These are phyloP conservation scores for Hericium alpestre DNA, from an alignment of 768 basidiomycete genomes.

Conservation along the genomic window DNA sequence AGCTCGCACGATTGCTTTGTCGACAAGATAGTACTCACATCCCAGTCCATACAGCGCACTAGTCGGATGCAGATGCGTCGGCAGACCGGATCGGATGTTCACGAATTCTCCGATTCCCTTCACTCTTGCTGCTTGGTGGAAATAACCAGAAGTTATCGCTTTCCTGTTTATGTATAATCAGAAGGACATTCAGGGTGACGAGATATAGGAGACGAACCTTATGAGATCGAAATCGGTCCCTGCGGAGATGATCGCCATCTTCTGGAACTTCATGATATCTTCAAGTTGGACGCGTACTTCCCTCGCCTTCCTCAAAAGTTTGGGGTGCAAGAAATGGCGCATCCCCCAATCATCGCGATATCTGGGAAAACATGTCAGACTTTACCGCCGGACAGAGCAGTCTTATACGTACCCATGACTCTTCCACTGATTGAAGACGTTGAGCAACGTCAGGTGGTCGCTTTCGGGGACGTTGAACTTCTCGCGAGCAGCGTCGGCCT, in stretches of 20 bases:
- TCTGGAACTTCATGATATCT: conserved; percentile 99
- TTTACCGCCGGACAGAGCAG: not conserved
- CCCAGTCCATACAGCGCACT: conserved; percentile 94
- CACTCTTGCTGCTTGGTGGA: conserved; percentile 95
- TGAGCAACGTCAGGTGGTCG: conserved; percentile 89
- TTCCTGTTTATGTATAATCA: conserved; percentile 41
- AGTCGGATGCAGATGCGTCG: conserved; percentile 93
- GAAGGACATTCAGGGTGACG: not conserved
- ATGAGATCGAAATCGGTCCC: conserved; percentile 94
- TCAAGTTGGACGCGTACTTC: conserved; percentile 94
- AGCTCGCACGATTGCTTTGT: not conserved
- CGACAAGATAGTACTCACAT: conserved; percentile 41
- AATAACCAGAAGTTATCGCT: conserved; percentile 95
- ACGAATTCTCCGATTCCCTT: conserved; percentile 99
- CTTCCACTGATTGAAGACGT: conserved; percentile 99
- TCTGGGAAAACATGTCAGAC: conserved; percentile 27
- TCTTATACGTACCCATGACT: conserved; percentile 61
- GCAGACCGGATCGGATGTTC: conserved; percentile 89
- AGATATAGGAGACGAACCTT: conserved; percentile 33
- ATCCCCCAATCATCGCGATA: conserved; percentile 92
- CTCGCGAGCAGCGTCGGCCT: conserved; percentile 93
- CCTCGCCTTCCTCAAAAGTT: conserved; percentile 85
- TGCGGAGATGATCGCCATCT: conserved; percentile 84
- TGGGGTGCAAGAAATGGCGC: conserved; percentile 94
- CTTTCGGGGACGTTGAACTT: conserved; percentile 99